Percentiles rank a stretch among this genome's conserved stretches.
Conservation (phyloP, 2,329 filamentous ascomycete species). For the Cryphonectria radicalis region DNA sequence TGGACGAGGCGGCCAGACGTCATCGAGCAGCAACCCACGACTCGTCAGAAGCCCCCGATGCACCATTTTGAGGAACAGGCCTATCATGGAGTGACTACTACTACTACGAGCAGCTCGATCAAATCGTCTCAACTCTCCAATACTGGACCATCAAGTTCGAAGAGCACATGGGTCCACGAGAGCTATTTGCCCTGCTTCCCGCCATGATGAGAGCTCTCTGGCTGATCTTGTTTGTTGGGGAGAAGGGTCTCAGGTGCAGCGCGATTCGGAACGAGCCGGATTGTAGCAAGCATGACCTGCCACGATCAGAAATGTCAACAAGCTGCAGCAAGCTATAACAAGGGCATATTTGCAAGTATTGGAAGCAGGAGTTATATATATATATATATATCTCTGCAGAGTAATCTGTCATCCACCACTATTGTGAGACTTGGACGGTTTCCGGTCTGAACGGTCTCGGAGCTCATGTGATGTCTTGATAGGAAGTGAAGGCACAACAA, state of each 20-base stretch:
- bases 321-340: not conserved
- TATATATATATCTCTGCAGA: not conserved
- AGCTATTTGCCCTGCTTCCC: not conserved
- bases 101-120: not conserved
- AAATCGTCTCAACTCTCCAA: not conserved
- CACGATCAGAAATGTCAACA: not conserved
- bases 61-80: not conserved
- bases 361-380: not conserved
- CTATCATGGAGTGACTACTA: not conserved
- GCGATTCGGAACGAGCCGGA: not conserved
- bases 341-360: not conserved
- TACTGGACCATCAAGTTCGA: too few relatives aligned
- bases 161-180: too few relatives aligned
- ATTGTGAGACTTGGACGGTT: not conserved
- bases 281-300: not conserved
- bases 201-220: not conserved
- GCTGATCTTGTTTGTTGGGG: not conserved
- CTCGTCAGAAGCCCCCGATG: not conserved
- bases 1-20: constrained; percentile 2
- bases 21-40: not conserved
- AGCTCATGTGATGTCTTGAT: not conserved
- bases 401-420: not conserved
- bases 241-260: not conserved
- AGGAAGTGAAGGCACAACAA: not conserved
- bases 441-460: not conserved